Evolutionary conservation across 768 basidiomycete genomes (phyloP).

Genomic region (Boletus insuetus): DNA sequence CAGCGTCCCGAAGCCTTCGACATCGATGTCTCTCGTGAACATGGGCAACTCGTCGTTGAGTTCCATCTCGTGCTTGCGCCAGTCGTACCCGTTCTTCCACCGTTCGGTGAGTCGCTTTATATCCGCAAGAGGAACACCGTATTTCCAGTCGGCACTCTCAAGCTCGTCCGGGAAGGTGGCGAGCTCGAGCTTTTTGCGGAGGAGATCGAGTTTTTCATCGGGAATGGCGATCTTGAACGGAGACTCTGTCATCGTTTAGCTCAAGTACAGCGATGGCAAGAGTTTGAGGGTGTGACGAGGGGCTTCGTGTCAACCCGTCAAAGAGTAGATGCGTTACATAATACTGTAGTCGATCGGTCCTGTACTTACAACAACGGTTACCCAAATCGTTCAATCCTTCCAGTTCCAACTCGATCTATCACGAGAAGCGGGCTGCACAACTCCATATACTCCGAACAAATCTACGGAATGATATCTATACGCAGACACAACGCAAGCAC

Average conservation of each 20-base stretch:
- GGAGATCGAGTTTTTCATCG: slow-evolving; percentile 37
- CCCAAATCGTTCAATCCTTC: no score
- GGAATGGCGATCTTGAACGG: slow-evolving; percentile 50
- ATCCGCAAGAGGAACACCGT: slow-evolving; percentile 50
- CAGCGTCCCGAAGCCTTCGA: slow-evolving; percentile 45
- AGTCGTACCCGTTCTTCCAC: slow-evolving; percentile 57
- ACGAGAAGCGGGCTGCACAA: no score
- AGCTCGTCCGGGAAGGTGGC: slow-evolving; percentile 58
- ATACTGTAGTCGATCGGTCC: no score
- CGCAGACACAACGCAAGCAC: no score
- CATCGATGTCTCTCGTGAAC: slow-evolving; percentile 49
- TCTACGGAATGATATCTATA: no score
- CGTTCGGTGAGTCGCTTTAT: slow-evolving; percentile 45
- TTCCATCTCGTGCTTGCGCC: slow-evolving; percentile 49
- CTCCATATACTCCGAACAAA: no score
- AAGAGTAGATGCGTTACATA: no score
- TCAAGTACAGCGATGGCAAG: no score
- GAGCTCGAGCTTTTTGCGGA: slow-evolving; percentile 47
- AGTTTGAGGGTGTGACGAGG: no score
- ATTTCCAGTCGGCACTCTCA: slow-evolving; percentile 47
- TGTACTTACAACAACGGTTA: no score
- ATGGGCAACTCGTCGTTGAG: slow-evolving; percentile 55
- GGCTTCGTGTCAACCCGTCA: no score
- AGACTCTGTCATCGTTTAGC: slow-evolving; percentile 26
- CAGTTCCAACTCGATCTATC: no score